Base-by-base conservation (phyloP, 2,329 filamentous ascomycete genomes). In the Geosmithia flava region DNA sequence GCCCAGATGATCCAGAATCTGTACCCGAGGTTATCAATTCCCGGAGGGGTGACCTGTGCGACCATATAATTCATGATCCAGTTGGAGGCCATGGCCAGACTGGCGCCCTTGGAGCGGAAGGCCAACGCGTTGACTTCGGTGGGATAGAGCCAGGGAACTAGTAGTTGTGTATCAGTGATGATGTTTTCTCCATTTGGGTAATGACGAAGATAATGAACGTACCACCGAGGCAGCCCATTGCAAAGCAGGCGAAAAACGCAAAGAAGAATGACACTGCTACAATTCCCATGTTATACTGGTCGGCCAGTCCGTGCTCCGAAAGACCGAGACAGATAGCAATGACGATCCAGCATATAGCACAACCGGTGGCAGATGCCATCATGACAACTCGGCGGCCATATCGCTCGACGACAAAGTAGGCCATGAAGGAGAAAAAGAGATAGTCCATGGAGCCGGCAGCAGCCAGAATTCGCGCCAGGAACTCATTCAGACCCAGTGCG, bases 1-100 rank as follows among this genome's bases (percentile, higher is more conserved):
- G 69, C 65, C 64, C 68, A 78, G 47, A 78, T 66, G 33, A 78
- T 66, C 60, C 68, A 78, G 55, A 72, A 77, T 40, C 65, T 67
- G 65, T 70, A 78, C 1, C 67, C 67, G 0, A 78, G 62, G 19
- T 68, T 71, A 17, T 67, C 56, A 46, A 65, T 65, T 3, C 58
- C 62, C 11, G 60, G 57, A 0, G 65, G 62, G 0, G 63, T 68
- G 46, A 68, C 62, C 45, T 65, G 54, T 16, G 66, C 63, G 11
- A 64, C 51, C 13, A 59, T 53, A 13, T 55, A 57, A 33, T 58
- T 58, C 40, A 52, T 55, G 20, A 58, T 54, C 57, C 57, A 44
- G 5, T 13, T 51, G 10, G 16, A 40, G 16, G 29, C 15, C 27
- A 47, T 19, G 13, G 20, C 27, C 13, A 43, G 46, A 8, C 11